A percentile compares a stretch with the other conserved stretches of the same genome.
Conservation (phyloP, 768 basidiomycete genomes). For the Boletus coccyginus region DNA sequence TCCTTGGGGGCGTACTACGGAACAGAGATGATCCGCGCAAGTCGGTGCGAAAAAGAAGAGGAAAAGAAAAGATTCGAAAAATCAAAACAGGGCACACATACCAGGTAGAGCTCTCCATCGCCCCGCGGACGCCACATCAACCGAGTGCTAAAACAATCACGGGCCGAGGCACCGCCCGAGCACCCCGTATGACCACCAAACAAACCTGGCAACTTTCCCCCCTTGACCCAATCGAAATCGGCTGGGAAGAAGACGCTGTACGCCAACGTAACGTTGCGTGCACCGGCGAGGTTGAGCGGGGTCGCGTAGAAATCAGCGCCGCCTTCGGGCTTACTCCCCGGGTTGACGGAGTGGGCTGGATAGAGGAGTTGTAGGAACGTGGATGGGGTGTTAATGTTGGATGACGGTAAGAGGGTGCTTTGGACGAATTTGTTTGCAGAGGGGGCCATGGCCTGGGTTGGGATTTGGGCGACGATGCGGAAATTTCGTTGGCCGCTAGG, state of each 20-base stretch:
- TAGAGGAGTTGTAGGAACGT: conserved; percentile 63
- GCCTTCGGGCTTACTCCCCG: conserved; percentile 57
- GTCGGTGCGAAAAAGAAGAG: neutral
- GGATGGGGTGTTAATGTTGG: conserved; percentile 30
- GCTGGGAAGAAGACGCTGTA: conserved; percentile 79
- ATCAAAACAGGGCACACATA: conserved; percentile 30
- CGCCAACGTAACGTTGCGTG: conserved; percentile 51
- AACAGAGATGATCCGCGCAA: neutral
- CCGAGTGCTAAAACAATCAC: conserved; percentile 77
- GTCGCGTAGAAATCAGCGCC: conserved; percentile 69
- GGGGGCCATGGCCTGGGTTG: conserved; percentile 33
- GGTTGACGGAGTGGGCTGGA: conserved; percentile 68
- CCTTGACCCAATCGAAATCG: conserved; percentile 75
- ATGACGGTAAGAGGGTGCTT: neutral
- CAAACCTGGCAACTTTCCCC: conserved; percentile 82
- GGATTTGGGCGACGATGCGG: conserved; percentile 50
- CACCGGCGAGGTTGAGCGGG: conserved; percentile 44
- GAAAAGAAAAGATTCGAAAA: too few species aligned
- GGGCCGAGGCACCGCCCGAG: conserved; percentile 72
- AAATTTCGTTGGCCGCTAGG: conserved; percentile 55
- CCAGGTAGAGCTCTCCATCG: conserved; percentile 73
- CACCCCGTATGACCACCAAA: conserved; percentile 68
- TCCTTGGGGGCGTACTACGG: conserved; percentile 72
- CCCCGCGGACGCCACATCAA: conserved; percentile 79
- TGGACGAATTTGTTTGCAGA: conserved; percentile 14